These are phyloP conservation scores for Pyrenochaeta sp. DNA, from an alignment of 2,329 filamentous ascomycete genomes.

Conservation along the genomic window DNA sequence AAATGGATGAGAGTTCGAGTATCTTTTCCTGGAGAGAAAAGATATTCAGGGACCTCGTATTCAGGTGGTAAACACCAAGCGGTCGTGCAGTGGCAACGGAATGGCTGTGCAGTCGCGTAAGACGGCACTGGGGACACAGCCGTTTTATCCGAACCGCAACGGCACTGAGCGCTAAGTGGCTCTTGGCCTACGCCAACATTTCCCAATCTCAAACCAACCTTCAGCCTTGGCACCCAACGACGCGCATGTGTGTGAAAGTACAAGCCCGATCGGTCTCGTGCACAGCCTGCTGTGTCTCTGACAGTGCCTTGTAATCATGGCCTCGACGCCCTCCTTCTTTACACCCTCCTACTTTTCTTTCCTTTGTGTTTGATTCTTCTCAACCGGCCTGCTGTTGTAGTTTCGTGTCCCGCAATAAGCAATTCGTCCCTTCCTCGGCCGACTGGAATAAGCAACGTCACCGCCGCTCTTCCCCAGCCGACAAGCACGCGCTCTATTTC, in stretches of 20 bases:
- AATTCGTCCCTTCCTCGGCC: too few relatives aligned
- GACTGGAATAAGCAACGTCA: not conserved
- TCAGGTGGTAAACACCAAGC: too few relatives aligned
- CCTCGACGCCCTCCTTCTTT: not conserved
- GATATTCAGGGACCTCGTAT: too few relatives aligned
- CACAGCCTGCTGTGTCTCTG: slow-evolving; percentile 3
- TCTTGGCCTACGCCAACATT: slow-evolving; percentile 15
- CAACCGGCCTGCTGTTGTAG: too few relatives aligned
- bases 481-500: not conserved
- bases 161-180: slow-evolving; percentile 10
- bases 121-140: too few relatives aligned
- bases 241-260: slow-evolving; percentile 13
- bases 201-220: slow-evolving; percentile 16
- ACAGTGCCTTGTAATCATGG: too few relatives aligned
- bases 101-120: too few relatives aligned
- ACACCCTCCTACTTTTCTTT: not conserved
- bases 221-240: slow-evolving; percentile 15
- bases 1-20: too few relatives aligned
- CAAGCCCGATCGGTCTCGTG: too few relatives aligned
- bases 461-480: not conserved
- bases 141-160: slow-evolving; percentile 11
- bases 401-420: too few relatives aligned
- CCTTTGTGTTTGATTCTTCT: slow-evolving; percentile 4
- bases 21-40: too few relatives aligned
- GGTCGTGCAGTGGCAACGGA: too few relatives aligned